Evolutionary conservation across 352 stramenopile genomes (phyloP), one percentile per base, ranked within the genome.

Genomic region (Phytophthora cajani): DNA sequence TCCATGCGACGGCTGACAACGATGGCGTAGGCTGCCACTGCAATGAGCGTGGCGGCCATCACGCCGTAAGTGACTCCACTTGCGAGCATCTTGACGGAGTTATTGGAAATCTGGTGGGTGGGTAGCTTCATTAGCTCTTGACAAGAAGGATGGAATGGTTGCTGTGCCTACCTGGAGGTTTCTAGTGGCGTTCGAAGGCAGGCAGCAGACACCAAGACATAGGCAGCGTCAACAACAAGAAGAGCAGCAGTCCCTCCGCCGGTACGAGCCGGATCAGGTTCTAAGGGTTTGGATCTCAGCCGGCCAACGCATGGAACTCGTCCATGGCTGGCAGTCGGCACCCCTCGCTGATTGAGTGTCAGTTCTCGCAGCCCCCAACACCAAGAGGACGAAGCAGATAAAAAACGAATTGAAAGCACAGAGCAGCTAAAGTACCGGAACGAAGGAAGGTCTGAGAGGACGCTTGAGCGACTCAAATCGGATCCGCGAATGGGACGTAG

Each of bases 191-290:
- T 2, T 19, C 49, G 47, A 8, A 36, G 23, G 54, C 10, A 40
- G 14, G 11, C 30, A 65, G 36, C 7, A 63, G 54, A 65, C 32
- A 69, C 23, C 60, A 47, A 74, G 42, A 70, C 44, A 78, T 49
- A 71, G 32, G 50, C 53, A 80, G 56, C 36, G 73, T 76, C 62
- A 80, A 78, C 51, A 75, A 67, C 27, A 66, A 65, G 12, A 69
- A 77, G 21, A 66, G 25, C 79, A 83, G 79, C 75, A 84, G 75
- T 87, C 72, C 80, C 80, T 87, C 77, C 80, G 77, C 80, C 77
- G 78, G 81, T 81, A 82, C 78, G 71, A 85, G 17, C 81, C 81
- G 77, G 81, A 84, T 89, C 79, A 87, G 79, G 81, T 87, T 79
- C 67, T 78, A 83, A 89, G 77, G 77, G 78, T 87, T 57, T 87